These are phyloP conservation scores for Kwoniella shandongensis DNA, from an alignment of 768 basidiomycete species.

Conservation along the genomic window DNA sequence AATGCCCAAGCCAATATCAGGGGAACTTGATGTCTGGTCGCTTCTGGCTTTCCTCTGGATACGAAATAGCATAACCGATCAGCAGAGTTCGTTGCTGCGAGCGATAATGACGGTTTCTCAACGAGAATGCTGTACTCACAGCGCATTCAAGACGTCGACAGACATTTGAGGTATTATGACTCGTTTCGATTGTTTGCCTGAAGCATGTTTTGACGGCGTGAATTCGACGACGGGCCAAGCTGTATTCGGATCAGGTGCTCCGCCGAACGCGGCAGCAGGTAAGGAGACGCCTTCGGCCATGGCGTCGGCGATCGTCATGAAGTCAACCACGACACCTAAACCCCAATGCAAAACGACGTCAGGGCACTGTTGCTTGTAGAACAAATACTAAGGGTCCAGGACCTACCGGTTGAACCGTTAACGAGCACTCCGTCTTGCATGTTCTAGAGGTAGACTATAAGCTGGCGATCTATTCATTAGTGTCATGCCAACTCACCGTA, in stretches of 20 bases:
- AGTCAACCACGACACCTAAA: slow-evolving; percentile 36
- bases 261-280: slow-evolving; percentile 7
- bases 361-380: no score
- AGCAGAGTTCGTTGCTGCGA: no score
- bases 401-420: slow-evolving; percentile 86
- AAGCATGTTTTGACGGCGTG: slow-evolving; percentile 25
- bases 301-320: slow-evolving; percentile 35
- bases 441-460: background rate
- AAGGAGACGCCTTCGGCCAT: slow-evolving; percentile 13
- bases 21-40: slow-evolving; percentile 62
- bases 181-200: slow-evolving; percentile 10
- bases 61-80: background rate
- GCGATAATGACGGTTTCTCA: no score
- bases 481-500: slow-evolving; percentile 29
- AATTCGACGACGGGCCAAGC: slow-evolving; percentile 39
- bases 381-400: no score
- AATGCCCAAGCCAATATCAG: slow-evolving; percentile 73
- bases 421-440: slow-evolving; percentile 74
- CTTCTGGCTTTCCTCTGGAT: slow-evolving; percentile 26
- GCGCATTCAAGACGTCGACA: slow-evolving; percentile 40
- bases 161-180: slow-evolving; percentile 32
- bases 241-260: slow-evolving; percentile 6
- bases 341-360: no score
- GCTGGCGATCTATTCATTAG: background rate
- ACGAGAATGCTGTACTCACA: slow-evolving; percentile 7